These are phyloP conservation scores for Aphanomyces astaci DNA, from an alignment of 352 stramenopile species.

Conservation along the genomic window DNA sequence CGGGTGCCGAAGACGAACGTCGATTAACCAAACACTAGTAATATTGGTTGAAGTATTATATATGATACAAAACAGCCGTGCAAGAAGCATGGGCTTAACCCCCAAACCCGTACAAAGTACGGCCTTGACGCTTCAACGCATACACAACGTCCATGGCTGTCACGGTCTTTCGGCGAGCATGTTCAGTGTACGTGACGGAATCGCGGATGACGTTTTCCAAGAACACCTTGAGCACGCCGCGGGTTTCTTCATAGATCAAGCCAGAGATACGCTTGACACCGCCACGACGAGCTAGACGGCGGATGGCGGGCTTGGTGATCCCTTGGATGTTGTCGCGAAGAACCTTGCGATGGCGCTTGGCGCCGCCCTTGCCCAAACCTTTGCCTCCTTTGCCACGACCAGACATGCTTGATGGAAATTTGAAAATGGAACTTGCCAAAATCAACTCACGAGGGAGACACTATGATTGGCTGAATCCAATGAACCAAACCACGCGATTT, in stretches of 20 bases:
- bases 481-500: neutral
- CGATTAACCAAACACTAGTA: neutral
- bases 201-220: constrained; percentile 48
- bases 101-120: constrained; percentile 92
- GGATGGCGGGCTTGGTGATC: constrained; percentile 91
- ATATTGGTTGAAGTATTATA: neutral
- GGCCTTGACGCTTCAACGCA: constrained; percentile 95
- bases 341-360: constrained; percentile 96
- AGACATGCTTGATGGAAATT: constrained; percentile 46
- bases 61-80: neutral
- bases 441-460: neutral
- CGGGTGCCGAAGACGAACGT: neutral
- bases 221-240: constrained; percentile 53
- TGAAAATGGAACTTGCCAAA: neutral
- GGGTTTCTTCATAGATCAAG: constrained; percentile 65
- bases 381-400: constrained; percentile 92
- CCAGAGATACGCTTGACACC: constrained; percentile 47
- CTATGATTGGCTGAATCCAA: neutral
- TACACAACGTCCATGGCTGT: constrained; percentile 86
- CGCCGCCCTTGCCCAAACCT: constrained; percentile 92
- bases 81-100: neutral
- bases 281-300: constrained; percentile 40
- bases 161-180: constrained; percentile 25
- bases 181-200: constrained; percentile 43
- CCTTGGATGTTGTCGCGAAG: constrained; percentile 97